Base-by-base conservation (phyloP, 1,284 basidiomycete genomes). In the Ceratorhiza oryzae-sativae region DNA sequence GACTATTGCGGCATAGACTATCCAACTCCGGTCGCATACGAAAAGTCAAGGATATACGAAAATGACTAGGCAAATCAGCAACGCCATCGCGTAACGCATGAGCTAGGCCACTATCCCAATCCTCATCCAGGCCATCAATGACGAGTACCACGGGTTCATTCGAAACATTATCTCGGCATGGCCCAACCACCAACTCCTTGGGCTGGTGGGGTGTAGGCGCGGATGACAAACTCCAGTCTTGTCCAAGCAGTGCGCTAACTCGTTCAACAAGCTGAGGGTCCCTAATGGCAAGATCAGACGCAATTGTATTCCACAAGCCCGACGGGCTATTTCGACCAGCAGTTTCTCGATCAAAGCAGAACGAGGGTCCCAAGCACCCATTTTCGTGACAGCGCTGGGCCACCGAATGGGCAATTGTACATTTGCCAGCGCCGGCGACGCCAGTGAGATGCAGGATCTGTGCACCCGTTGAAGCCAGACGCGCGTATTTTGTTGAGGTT, bases 341-440 rank as follows among this genome's bases (percentile, higher is more conserved):
- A 5, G 10, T 42, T 18, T 30, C 41, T 8, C 63, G 63, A 10
- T 67, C 18, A 32, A 67, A 51, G 12, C 41, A 67, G 63, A 67
- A 67, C 12, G 74, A 76, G 1, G 77, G 72, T 3, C 56, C 71
- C 13, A 77, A 72, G 0, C 70, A 27, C 1, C 62, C 58, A 3
- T 55, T 51, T 15, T 75, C 60, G 32, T 41, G 67, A 34, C 72
- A 76, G 39, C 39, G 55, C 27, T 72, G 49, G 1, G 77, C 76
- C 56, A 78, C 58, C 18, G 75, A 73, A 49, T 77, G 76, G 10
- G 77, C 75, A 39, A 78, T 72, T 1, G 76, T 71, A 39, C 67
- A 75, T 70, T 78, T 77, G 13, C 76, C 77, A 27, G 61, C 72
- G 15, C 76, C 77, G 15, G 77, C 73, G 12, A 75, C 74, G 20